These are phyloP conservation scores for Citrullus amarus DNA, from an alignment of 306 rosid genomes.

Conservation along the genomic window DNA sequence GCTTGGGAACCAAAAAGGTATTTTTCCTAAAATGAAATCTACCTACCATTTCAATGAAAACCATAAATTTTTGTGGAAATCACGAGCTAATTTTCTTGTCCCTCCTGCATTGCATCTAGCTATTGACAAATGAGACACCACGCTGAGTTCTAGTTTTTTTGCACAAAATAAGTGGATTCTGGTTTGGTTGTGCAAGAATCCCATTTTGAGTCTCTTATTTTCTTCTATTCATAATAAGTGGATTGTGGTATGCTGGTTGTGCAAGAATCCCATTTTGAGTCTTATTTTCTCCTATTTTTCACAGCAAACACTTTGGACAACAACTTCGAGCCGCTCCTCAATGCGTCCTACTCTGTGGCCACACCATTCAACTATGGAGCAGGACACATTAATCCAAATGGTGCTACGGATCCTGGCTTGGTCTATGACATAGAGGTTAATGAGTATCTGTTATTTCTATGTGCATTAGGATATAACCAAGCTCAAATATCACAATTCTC, in stretches of 20 bases:
- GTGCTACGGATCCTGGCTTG: conserved; percentile 79
- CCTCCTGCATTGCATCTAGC: neutral
- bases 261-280: neutral
- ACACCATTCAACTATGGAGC: conserved; percentile 81
- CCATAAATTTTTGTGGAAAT: too few relatives aligned
- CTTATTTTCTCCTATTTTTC: conserved; percentile 4
- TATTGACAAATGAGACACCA: neutral
- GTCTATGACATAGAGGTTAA: conserved; percentile 47
- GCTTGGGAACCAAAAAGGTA: too few relatives aligned
- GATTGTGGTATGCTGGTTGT: neutral
- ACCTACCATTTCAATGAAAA: too few relatives aligned
- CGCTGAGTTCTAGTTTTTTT: neutral
- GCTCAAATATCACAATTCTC: conserved; percentile 37
- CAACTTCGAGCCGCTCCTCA: conserved; percentile 32
- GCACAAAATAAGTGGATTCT: neutral
- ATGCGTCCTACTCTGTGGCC: conserved; percentile 40
- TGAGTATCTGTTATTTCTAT: conserved; percentile 59
- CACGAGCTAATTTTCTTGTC: neutral
- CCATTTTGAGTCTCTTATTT: neutral
- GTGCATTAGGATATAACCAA: conserved; percentile 49
- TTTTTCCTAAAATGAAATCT: too few relatives aligned
- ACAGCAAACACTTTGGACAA: conserved; percentile 57
- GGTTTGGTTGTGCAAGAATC: neutral
- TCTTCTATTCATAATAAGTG: neutral
- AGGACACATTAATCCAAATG: conserved; percentile 68